Conservation (phyloP, 108 stramenopile genomes). For the Nitzschia inconspicua region DNA sequence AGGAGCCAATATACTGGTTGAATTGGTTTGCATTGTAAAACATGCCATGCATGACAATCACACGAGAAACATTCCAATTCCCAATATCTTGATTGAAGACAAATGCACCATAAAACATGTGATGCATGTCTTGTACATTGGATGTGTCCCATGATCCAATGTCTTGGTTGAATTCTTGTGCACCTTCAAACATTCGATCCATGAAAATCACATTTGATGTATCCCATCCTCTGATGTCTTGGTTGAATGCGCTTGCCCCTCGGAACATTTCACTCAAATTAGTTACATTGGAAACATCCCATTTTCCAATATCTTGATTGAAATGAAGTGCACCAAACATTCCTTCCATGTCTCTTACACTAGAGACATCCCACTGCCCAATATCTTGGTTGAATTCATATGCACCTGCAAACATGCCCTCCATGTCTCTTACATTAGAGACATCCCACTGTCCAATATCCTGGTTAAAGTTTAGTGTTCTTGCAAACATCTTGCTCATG, state of each 20-base stretch:
- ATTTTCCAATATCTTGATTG: too few species aligned
- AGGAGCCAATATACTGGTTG: too few species aligned
- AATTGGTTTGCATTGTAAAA: conserved; percentile 3
- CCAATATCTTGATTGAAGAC: too few species aligned
- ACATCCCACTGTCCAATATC: conserved; percentile 19
- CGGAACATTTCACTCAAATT: conserved; percentile 7
- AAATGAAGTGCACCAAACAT: conserved; percentile 15
- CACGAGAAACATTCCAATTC: too few species aligned
- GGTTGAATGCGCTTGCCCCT: too few species aligned
- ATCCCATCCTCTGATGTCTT: conserved; percentile 22
- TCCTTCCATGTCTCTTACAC: background rate
- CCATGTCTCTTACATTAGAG: too few species aligned
- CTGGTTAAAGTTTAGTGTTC: background rate
- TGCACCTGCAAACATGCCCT: conserved; percentile 13
- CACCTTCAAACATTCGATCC: conserved; percentile 8
- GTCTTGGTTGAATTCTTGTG: too few species aligned
- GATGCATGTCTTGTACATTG: too few species aligned
- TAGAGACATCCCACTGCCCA: conserved; percentile 22
- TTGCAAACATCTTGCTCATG: conserved; percentile 10
- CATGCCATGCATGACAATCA: conserved; percentile 15
- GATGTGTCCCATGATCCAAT: too few species aligned
- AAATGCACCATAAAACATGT: too few species aligned
- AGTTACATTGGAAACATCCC: conserved; percentile 8
- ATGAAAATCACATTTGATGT: background rate
- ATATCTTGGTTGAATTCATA: conserved; percentile 15